Evolutionary conservation across 129 eudicot genomes (phyloP).

Genomic region (Artemisia annua): DNA sequence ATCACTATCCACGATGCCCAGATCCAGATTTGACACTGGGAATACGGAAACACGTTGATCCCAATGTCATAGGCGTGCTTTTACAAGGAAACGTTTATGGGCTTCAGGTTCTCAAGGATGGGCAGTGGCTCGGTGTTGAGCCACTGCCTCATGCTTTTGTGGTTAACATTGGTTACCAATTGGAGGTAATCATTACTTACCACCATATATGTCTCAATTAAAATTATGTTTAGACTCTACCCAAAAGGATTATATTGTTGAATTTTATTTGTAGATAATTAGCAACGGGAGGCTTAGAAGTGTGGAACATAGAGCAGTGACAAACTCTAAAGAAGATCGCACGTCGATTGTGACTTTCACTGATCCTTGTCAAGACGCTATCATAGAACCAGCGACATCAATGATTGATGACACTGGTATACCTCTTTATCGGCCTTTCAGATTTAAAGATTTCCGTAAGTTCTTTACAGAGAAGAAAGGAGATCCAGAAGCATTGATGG

Average conservation of each 20-base stretch:
- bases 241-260: not conserved
- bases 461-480: constrained; percentile 26
- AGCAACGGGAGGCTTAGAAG: constrained; percentile 54
- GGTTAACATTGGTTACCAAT: constrained; percentile 60
- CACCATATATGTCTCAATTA: too few relatives aligned
- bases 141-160: constrained; percentile 57
- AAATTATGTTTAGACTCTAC: not conserved
- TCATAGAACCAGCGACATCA: constrained; percentile 33
- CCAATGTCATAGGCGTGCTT: constrained; percentile 55
- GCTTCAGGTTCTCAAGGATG: constrained; percentile 56
- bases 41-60: constrained; percentile 64
- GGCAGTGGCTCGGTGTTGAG: constrained; percentile 63
- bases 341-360: constrained; percentile 38
- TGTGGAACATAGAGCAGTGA: constrained; percentile 50
- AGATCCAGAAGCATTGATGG: constrained; percentile 30
- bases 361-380: constrained; percentile 25
- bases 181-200: constrained; percentile 6
- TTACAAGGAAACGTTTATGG: constrained; percentile 56
- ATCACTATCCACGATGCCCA: constrained; percentile 73
- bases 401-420: not conserved
- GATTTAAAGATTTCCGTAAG: constrained; percentile 27
- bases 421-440: constrained; percentile 29
- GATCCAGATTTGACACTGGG: constrained; percentile 67
- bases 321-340: constrained; percentile 40
- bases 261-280: constrained; percentile 36